These are phyloP conservation scores for Hibiscus syriacus DNA, from an alignment of 345 rosid species.

Conservation along the genomic window DNA sequence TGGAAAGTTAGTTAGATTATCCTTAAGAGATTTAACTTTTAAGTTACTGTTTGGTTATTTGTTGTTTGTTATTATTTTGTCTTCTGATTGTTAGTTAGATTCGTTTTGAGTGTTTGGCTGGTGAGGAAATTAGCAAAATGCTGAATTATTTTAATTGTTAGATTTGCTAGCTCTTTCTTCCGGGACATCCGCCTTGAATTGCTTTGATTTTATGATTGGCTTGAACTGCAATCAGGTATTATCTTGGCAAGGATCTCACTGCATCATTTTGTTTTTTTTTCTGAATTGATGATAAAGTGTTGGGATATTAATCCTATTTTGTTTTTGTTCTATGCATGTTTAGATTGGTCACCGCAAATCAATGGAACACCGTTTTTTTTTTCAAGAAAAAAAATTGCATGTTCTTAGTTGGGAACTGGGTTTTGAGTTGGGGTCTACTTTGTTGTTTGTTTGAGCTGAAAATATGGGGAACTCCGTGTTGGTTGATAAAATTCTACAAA, in stretches of 20 bases:
- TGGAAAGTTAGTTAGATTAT: too few species aligned
- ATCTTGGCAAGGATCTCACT: background rate
- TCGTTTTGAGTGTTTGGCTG: slow-evolving; percentile 11
- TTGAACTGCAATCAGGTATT: background rate
- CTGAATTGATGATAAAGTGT: background rate
- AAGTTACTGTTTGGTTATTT: slow-evolving; percentile 2
- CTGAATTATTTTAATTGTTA: background rate
- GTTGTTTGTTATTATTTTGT: slow-evolving; percentile 1
- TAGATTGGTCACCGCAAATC: background rate
- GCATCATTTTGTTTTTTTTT: background rate
- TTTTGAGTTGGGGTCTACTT: background rate
- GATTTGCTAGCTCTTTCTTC: background rate
- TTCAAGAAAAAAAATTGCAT: background rate
- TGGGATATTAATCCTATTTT: too few species aligned
- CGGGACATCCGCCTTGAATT: background rate
- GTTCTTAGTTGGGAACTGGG: background rate
- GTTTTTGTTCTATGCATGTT: background rate
- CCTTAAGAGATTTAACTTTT: background rate
- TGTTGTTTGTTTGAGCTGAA: background rate
- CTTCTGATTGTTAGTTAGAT: background rate
- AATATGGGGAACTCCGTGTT: background rate
- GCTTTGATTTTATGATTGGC: background rate
- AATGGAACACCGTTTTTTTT: background rate
- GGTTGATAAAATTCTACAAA: background rate
- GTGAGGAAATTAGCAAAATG: background rate